Evolutionary conservation across 805 yeast species (phyloP).

Genomic region (Clavispora vitiphila): DNA sequence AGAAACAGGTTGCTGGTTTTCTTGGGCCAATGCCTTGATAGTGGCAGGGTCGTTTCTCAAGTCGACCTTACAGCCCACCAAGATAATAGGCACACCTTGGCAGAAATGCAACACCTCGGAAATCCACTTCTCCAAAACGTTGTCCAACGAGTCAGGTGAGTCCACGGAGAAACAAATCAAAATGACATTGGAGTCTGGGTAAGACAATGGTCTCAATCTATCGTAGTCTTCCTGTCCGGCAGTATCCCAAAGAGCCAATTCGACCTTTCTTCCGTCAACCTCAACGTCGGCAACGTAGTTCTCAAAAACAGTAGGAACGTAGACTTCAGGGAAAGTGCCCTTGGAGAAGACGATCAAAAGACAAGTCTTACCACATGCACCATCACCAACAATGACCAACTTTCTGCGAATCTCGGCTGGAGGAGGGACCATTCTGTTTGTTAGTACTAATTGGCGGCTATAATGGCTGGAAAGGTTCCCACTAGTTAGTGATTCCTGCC

Average conservation of each 20-base stretch:
- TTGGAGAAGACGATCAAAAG: slow-evolving; percentile 28
- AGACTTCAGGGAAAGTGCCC: slow-evolving; percentile 28
- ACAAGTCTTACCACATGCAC: slow-evolving; percentile 30
- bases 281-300: slow-evolving; percentile 94
- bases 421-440: slow-evolving; percentile 18
- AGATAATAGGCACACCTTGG: slow-evolving; percentile 29
- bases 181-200: slow-evolving; percentile 34
- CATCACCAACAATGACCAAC: slow-evolving; percentile 28
- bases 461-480: no score
- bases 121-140: slow-evolving; percentile 37
- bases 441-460: slow-evolving; percentile 5
- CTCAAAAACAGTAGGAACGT: slow-evolving; percentile 67
- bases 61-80: slow-evolving; percentile 37
- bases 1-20: slow-evolving; percentile 19
- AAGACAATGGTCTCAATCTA: slow-evolving; percentile 38
- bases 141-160: slow-evolving; percentile 27
- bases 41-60: slow-evolving; percentile 24
- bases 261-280: slow-evolving; percentile 56
- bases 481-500: no score
- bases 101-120: slow-evolving; percentile 38
- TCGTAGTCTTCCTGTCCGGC: slow-evolving; percentile 29
- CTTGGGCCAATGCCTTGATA: slow-evolving; percentile 23
- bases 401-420: slow-evolving; percentile 28
- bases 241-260: slow-evolving; percentile 39
- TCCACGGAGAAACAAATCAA: slow-evolving; percentile 35